phyloP scores from a whole-genome alignment of 2,329 filamentous ascomycete genomes.

The Sporothrix pseudoabietina region DNA sequence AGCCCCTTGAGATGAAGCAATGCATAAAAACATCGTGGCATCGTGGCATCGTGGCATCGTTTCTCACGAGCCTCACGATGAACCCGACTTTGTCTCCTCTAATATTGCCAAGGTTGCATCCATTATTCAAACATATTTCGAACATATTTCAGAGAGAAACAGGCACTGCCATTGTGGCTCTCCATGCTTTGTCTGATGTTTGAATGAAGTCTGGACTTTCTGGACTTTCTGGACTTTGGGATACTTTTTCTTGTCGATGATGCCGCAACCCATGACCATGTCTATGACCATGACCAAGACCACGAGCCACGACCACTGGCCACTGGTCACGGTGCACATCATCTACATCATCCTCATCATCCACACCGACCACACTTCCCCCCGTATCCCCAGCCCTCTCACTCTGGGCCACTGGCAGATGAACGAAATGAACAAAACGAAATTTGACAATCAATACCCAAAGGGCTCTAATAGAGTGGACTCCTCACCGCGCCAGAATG shows the following conservation, averaged over 20 bases:
- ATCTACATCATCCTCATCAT: neutral
- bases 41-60: no score
- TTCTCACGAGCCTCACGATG: neutral
- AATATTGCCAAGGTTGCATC: conserved; percentile 21
- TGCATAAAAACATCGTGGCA: neutral
- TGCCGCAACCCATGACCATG: neutral
- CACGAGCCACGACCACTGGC: neutral
- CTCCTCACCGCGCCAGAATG: neutral
- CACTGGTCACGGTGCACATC: neutral
- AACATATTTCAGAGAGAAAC: conserved; percentile 16
- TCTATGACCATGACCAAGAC: neutral
- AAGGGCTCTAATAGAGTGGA: neutral
- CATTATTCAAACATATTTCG: conserved; percentile 15
- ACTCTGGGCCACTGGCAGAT: neutral
- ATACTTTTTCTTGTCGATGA: neutral
- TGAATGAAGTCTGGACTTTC: neutral
- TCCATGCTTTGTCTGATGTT: neutral
- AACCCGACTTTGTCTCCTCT: neutral
- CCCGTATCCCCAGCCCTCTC: neutral
- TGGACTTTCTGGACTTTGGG: neutral
- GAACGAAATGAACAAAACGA: conserved; percentile 24
- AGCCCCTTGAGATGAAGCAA: neutral
- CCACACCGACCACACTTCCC: no score
- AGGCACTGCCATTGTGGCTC: neutral
- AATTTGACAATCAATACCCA: conserved; percentile 12